Conservation (phyloP, 805 yeast genomes). For the Grigorovia yakushimaensis region DNA sequence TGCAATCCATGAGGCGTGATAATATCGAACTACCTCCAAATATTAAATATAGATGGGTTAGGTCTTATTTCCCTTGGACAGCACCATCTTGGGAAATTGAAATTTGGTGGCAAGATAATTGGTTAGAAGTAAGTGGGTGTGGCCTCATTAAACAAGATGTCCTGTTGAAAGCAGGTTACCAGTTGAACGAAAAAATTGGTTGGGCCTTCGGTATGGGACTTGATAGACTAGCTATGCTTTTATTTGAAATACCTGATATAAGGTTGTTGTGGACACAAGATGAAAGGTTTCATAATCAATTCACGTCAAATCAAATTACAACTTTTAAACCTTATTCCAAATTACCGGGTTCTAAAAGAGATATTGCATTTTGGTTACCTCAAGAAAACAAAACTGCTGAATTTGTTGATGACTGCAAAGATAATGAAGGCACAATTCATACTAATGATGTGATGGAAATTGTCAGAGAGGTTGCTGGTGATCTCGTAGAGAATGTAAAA, state of each 20-base stretch:
- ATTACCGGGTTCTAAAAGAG: slow-evolving; percentile 79
- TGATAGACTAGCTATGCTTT: slow-evolving; percentile 90
- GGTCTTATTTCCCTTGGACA: slow-evolving; percentile 96
- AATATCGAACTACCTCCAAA: slow-evolving; percentile 43
- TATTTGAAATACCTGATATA: slow-evolving; percentile 93
- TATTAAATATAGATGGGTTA: slow-evolving; percentile 84
- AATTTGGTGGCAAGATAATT: slow-evolving; percentile 97
- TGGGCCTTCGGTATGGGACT: slow-evolving; percentile 98
- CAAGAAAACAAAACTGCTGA: slow-evolving; percentile 6
- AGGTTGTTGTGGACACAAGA: slow-evolving; percentile 86
- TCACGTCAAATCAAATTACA: slow-evolving; percentile 50
- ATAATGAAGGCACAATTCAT: slow-evolving; percentile 36
- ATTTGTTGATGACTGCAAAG: background rate
- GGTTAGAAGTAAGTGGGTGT: slow-evolving; percentile 96
- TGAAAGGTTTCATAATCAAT: slow-evolving; percentile 67
- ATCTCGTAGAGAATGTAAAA: slow-evolving; percentile 76
- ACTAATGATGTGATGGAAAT: slow-evolving; percentile 91
- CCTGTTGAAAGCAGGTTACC: slow-evolving; percentile 58
- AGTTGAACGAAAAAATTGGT: slow-evolving; percentile 51
- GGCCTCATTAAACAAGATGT: slow-evolving; percentile 82
- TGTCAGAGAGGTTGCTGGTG: slow-evolving; percentile 77
- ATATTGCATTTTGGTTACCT: slow-evolving; percentile 87
- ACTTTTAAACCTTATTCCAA: slow-evolving; percentile 83
- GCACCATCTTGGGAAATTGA: slow-evolving; percentile 98
- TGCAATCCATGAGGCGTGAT: slow-evolving; percentile 27